Conservation (phyloP, 2,329 filamentous ascomycete genomes). For the Aspergillus latus region DNA sequence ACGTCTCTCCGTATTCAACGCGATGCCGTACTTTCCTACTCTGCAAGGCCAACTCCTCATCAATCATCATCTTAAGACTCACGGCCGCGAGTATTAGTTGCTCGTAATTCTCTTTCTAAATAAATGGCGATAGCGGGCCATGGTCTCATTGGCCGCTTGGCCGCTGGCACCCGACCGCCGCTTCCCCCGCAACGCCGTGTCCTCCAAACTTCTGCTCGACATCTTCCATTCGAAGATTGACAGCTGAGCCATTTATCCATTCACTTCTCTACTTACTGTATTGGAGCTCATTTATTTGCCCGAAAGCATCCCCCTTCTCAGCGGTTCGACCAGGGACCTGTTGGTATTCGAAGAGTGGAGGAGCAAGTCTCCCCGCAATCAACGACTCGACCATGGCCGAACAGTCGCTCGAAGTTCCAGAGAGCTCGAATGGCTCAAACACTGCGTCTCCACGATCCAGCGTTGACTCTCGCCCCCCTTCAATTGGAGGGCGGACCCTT, state of each 20-base stretch:
- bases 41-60: not conserved
- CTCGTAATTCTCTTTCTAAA: not conserved
- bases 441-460: slow-evolving; percentile 38
- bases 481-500: slow-evolving; percentile 32
- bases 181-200: slow-evolving; percentile 22
- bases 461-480: slow-evolving; percentile 36
- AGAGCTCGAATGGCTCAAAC: slow-evolving; percentile 32
- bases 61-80: no score
- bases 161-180: slow-evolving; percentile 15
- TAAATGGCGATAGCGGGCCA: slow-evolving; percentile 7
- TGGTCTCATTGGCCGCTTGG: slow-evolving; percentile 21
- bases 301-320: not conserved
- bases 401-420: slow-evolving; percentile 30
- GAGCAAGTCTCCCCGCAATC: slow-evolving; percentile 10
- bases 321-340: not conserved
- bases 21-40: no score
- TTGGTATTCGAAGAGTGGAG: not conserved
- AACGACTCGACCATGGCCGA: slow-evolving; percentile 35
- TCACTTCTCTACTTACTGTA: not conserved
- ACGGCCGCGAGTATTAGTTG: not conserved
- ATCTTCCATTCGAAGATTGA: not conserved
- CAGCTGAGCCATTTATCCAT: not conserved
- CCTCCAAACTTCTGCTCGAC: slow-evolving; percentile 10
- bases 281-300: not conserved
- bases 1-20: no score